phyloP scores from a whole-genome alignment of 2,329 filamentous ascomycete genomes.

The Scedosporium dehoogii region DNA sequence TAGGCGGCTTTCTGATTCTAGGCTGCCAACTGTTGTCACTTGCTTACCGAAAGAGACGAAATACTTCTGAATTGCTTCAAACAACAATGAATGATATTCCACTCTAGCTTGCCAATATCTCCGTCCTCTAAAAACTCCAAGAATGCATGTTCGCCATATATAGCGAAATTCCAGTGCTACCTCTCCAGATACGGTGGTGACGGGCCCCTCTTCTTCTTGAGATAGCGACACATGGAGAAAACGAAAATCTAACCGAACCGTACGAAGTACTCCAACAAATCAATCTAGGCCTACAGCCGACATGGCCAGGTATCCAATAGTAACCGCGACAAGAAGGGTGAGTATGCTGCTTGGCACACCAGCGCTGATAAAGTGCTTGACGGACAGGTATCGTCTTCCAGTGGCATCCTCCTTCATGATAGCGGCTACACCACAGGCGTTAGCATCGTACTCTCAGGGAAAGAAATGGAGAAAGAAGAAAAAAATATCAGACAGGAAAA shows the following conservation, averaged over 20 bases:
- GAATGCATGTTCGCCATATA: neutral
- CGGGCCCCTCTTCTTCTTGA: neutral
- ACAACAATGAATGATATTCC: neutral
- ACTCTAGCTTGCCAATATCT: neutral
- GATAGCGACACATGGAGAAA: neutral
- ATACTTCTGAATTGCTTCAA: neutral
- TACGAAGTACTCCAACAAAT: conserved; percentile 5
- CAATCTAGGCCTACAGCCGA: conserved; percentile 54
- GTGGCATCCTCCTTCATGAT: conserved; percentile 99
- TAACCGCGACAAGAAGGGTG: conserved; percentile 72
- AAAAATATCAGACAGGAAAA: conserved; percentile 18
- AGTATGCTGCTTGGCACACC: conserved; percentile 81
- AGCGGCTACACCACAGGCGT: conserved; percentile 50
- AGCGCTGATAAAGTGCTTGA: conserved; percentile 90
- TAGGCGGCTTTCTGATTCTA: too few species aligned
- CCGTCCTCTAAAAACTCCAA: neutral
- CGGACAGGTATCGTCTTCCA: conserved; percentile 81
- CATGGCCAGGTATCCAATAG: conserved; percentile 88
- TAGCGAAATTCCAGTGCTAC: neutral
- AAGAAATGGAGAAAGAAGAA: neutral
- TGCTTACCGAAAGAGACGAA: too few species aligned
- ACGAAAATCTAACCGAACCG: neutral
- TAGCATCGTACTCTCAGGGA: neutral
- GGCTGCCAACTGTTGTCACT: too few species aligned
- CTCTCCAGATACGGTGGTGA: too few species aligned